phyloP scores from a whole-genome alignment of 805 yeast genomes.

The Dipodascopsis uninucleata region DNA sequence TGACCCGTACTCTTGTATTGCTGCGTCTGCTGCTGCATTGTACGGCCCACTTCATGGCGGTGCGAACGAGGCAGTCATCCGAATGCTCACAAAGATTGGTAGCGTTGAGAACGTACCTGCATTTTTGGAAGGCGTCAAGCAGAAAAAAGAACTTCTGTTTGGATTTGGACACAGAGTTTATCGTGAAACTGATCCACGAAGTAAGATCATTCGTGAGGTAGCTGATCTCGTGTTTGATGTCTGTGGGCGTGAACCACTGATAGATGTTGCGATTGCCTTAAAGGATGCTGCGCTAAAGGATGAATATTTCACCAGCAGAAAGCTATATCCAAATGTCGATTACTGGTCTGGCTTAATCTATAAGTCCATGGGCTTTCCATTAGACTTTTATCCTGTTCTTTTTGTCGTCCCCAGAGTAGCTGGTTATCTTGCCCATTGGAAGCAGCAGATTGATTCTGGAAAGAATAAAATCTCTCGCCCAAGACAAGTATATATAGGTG shows the following conservation, averaged over 20 bases:
- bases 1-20: conserved; percentile 26
- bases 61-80: conserved; percentile 28
- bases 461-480: conserved; percentile 27
- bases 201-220: conserved; percentile 24
- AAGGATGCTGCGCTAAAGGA: conserved; percentile 24
- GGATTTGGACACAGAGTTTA: conserved; percentile 28
- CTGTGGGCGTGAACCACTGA: conserved; percentile 25
- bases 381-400: conserved; percentile 25
- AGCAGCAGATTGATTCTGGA: conserved; percentile 25
- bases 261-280: conserved; percentile 25
- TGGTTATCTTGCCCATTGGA: conserved; percentile 28
- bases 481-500: conserved; percentile 24
- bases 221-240: conserved; percentile 27
- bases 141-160: conserved; percentile 23
- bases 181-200: conserved; percentile 25
- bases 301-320: conserved; percentile 24
- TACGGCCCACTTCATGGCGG: conserved; percentile 28
- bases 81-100: conserved; percentile 25
- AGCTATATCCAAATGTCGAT: conserved; percentile 25
- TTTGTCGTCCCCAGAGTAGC: conserved; percentile 28
- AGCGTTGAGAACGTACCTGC: conserved; percentile 22
- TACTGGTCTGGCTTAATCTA: conserved; percentile 28
- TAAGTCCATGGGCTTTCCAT: conserved; percentile 28
- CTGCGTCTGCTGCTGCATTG: conserved; percentile 25
- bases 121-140: conserved; percentile 22